Evolutionary conservation across 169 alveolate genomes (phyloP), one percentile per base, ranked within the genome.

Genomic region (Eimeria zaria): DNA sequence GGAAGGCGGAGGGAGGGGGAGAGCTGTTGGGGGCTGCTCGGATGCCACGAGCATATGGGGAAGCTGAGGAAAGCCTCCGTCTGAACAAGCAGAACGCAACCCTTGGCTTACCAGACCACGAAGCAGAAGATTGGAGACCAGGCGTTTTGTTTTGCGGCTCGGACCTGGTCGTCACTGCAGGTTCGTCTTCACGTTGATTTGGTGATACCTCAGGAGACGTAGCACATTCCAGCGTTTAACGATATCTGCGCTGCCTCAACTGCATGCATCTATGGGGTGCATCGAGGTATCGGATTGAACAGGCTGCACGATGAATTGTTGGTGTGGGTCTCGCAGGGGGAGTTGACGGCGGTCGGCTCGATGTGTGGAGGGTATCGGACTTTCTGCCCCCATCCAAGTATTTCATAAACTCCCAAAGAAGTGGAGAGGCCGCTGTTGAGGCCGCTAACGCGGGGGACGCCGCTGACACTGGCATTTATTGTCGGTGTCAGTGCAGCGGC

Each of bases 1-100:
- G 92, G 92, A 85, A 62, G 92, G 67, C 92, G 53, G 92, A 85
- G 39, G 92, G 92, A 41, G 51, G 60, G 2, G 92, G 92, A 14
- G 92, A 85, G 60, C 78, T 85, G 22, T 80, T 85, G 53, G 92
- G 92, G n/a, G 92, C 78, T 8, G 74, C 80, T 4, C 78, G 80
- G 27, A 58, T 85, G 74, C 81, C 92, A 58, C 74, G 36, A 5
- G 92, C 64, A 9, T 85, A 85, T 30, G 92, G 92, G 9, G 90
- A 81, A 73, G 92, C 92, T n/a, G 92, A 14, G 8, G 64, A 58
- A 41, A 24, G 16, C 80, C 24, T 55, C 92, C 71, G 53, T 51
- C 11, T 36, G 36, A 85, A 39, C 60, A 36, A 44, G 36, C 74
- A 16, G 18, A n/a, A 36, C 18, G n/a, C 62, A 39, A 24, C 64